Evolutionary conservation across 2,329 filamentous ascomycete genomes (phyloP), one percentile per base, ranked within the genome.

Genomic region (Paraphoma chrysanthemicola): DNA sequence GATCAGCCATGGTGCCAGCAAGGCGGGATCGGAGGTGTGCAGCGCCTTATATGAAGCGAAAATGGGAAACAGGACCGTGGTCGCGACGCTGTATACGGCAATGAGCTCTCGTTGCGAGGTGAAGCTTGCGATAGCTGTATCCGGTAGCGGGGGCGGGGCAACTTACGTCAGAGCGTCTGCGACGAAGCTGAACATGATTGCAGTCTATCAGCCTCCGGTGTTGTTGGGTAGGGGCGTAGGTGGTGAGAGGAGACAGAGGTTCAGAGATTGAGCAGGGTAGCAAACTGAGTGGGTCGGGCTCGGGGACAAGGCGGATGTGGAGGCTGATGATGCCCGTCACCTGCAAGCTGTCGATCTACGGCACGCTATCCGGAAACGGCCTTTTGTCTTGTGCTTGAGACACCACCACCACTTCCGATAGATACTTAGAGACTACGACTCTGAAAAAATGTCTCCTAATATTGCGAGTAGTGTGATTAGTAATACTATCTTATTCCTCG

Each of bases 31-130:
- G 50, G 90, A 90, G 14, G 92, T 93, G 80, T 95, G 94, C 73
- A 99, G 90, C 47, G 95, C 94, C 83, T 98, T 98, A 85, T 97
- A 98, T 63, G 94, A 97, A 66, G 94, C 93, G 80, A 97, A 98
- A 62, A 97, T 88, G 49, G 95, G 95, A 76, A 98, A 96, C 74
- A 97, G 88, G 74, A 96, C 93, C 54, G 93, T 96, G 56, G 91
- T 88, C 75, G 68, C 68, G 58, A 74, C 69, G 64, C 76, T 75
- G 66, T 38, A 38, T 39, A 44, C 8, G 39, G 11, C 8, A 53
- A 54, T 66, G 53, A 73, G 71, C 57, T 49, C 30, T n/a, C 44
- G 28, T 31, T 43, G 11, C 56, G 43, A 31, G 48, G 41, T 46
- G 53, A 54, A 60, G 61, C 50, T 57, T 59, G 57, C 44, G 56